Conservation (phyloP, 164 flowering plant genomes). For the Liriodendron chinense region DNA sequence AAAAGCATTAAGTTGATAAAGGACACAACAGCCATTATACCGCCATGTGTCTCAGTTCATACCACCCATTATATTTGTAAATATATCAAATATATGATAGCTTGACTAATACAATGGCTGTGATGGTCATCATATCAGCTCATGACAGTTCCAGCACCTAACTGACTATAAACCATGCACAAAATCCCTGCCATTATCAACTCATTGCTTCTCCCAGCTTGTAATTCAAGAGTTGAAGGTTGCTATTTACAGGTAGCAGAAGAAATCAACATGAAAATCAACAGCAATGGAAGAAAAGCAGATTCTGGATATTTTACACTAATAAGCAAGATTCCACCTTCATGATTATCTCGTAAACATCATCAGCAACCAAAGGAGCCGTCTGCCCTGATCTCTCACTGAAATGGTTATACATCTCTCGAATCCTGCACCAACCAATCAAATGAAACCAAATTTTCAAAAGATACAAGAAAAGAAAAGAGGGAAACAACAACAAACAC, state of each 20-base stretch:
- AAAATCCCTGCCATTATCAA: neutral
- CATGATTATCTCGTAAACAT: conserved; percentile 92
- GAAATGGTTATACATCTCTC: conserved; percentile 73
- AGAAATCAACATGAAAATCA: too few species aligned
- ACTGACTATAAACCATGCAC: neutral
- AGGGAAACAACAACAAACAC: conserved; percentile 17
- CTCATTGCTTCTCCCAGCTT: neutral
- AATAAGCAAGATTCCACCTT: conserved; percentile 40
- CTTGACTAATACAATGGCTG: too few species aligned
- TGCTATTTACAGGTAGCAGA: too few species aligned
- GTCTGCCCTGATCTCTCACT: conserved; percentile 72
- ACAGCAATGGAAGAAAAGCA: neutral
- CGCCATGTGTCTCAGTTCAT: too few species aligned
- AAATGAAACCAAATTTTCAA: neutral
- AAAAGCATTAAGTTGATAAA: too few species aligned
- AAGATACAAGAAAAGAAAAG: neutral
- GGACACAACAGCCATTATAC: too few species aligned
- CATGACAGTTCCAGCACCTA: too few species aligned
- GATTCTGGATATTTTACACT: neutral
- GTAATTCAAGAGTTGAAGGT: too few species aligned
- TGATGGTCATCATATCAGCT: too few species aligned
- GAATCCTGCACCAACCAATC: conserved; percentile 51
- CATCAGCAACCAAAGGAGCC: conserved; percentile 90
- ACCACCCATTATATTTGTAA: too few species aligned
- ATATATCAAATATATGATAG: too few species aligned